Conservation (phyloP, 805 yeast genomes). For the Ogataea corticis region DNA sequence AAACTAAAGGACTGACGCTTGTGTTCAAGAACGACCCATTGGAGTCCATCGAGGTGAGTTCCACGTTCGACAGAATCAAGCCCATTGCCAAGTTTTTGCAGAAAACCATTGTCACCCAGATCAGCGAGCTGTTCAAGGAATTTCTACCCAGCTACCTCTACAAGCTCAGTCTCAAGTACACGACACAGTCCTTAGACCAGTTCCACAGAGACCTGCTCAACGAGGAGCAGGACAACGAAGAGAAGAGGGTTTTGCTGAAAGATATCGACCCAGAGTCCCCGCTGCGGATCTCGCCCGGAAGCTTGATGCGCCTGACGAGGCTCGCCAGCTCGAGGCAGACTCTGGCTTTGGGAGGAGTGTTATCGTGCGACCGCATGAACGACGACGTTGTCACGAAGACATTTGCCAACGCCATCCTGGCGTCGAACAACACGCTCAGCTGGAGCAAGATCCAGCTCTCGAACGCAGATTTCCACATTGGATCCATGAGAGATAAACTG, state of each 20-base stretch:
- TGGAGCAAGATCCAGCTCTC: slow-evolving; percentile 37
- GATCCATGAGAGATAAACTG: slow-evolving; percentile 38
- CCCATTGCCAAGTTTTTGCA: slow-evolving; percentile 84
- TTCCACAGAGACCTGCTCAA: slow-evolving; percentile 37
- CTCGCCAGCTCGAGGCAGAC: slow-evolving; percentile 79
- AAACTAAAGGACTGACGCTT: slow-evolving; percentile 78
- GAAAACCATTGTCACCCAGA: slow-evolving; percentile 77
- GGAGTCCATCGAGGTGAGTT: slow-evolving; percentile 76
- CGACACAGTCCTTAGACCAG: slow-evolving; percentile 39
- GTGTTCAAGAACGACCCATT: slow-evolving; percentile 90
- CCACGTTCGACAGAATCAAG: slow-evolving; percentile 83
- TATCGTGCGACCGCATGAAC: slow-evolving; percentile 36
- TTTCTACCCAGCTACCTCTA: slow-evolving; percentile 80
- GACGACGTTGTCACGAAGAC: slow-evolving; percentile 35
- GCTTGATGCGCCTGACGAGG: slow-evolving; percentile 64
- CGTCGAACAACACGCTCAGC: slow-evolving; percentile 28
- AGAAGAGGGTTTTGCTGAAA: slow-evolving; percentile 44
- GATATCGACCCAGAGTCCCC: slow-evolving; percentile 58
- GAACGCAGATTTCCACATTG: slow-evolving; percentile 28
- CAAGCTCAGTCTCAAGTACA: slow-evolving; percentile 69
- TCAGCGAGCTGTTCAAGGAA: slow-evolving; percentile 78
- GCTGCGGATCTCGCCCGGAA: slow-evolving; percentile 60
- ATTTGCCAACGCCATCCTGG: slow-evolving; percentile 32
- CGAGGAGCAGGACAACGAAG: slow-evolving; percentile 32
- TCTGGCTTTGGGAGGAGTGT: slow-evolving; percentile 54